Base-by-base conservation (phyloP, 768 basidiomycete species). In the Rhizopogon salebrosus region DNA sequence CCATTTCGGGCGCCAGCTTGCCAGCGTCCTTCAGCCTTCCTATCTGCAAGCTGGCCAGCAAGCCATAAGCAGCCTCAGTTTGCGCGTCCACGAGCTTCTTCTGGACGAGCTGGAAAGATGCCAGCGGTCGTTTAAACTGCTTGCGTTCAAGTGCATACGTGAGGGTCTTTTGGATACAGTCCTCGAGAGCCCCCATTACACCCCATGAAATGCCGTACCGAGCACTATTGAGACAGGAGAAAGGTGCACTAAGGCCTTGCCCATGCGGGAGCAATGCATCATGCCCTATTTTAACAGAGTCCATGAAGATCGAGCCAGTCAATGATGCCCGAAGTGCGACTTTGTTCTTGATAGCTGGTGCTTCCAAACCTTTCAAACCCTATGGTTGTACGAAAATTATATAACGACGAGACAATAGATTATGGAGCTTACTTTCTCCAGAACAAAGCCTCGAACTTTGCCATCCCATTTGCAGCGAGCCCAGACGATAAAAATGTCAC, bases 71-170 rank as follows among this genome's bases (percentile, higher is more conserved):
- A 9, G 85, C 80, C 62, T 95, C 92, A 2, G 86, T 90, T 57
- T 93, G 87, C 13, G 95, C 94, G 58, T 98, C 94, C 2, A 88
- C 92, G 16, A 98, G 79, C 71, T 98, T 98, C 81, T 95, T 95
- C 68, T 98, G 95, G n/a, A 98, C 79, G n/a, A 98, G 84, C 69
- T 98, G 95, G 83, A 97, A 98, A 4, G 88, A 88, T 2, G 92
- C 95, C 3, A 98, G 76, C 0, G 94, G 94, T 31, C 87, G 83
- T 20, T 83, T 77, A 74, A 98, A 98, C 69, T 98, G 95, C 41
- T 18, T 80, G 16, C 95, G 80, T 64, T 97, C 92, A 34, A 98
- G 80, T 9, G 92, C 89, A 64, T 98, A 98, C 10, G 77, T 77
- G 20, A 89, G 82, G 1, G 94, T 82, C 37, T 81, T 81, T 31